Base-by-base conservation (phyloP, 768 basidiomycete genomes). In the Suillus spraguei region DNA sequence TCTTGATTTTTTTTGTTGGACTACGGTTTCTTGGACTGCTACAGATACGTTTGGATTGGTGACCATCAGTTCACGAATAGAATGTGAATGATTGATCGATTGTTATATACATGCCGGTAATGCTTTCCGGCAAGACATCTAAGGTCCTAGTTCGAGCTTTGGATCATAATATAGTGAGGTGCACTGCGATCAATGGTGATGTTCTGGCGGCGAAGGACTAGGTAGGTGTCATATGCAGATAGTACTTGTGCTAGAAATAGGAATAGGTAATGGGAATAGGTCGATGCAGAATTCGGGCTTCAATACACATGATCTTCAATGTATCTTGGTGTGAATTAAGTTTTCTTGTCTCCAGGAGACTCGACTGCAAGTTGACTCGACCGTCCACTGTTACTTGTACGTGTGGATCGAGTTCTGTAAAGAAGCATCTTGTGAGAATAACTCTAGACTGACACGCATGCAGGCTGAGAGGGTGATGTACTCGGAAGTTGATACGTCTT, bases 1-100 rank as follows among this genome's bases (percentile, higher is more conserved):
- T 36, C 66, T 32, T 65, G 63, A 59, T 32, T n/a, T 17, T 32
- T n/a, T 17, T 4, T 16, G 38, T 20, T 24, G 7, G 60, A 7
- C 14, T 16, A 35, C n/a, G n/a, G 22, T 38, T 55, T 36, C 35
- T 9, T 9, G 54, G 22, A 38, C 36, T 35, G 20, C 53, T n/a
- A 54, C 33, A 35, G 20, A 54, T 17, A 11, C 6, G 13, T 35
- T 7, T 11, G 20, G 20, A 35, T 35, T 20, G 32, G 4, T 20
- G 13, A 20, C n/a, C 33, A 35, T n/a, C 13, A 3, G 47, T 24
- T 24, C 24, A 24, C 13, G 14, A 16, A 5, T 5, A 5, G n/a
- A n/a, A 3, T 5, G 20, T 44, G 42, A 49, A 14, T 4, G 22
- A 47, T 8, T 3, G 22, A 47, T 9, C n/a, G 9, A n/a, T 46